Conservation (phyloP, 2,329 filamentous ascomycete genomes). For the Leptographium procerum region DNA sequence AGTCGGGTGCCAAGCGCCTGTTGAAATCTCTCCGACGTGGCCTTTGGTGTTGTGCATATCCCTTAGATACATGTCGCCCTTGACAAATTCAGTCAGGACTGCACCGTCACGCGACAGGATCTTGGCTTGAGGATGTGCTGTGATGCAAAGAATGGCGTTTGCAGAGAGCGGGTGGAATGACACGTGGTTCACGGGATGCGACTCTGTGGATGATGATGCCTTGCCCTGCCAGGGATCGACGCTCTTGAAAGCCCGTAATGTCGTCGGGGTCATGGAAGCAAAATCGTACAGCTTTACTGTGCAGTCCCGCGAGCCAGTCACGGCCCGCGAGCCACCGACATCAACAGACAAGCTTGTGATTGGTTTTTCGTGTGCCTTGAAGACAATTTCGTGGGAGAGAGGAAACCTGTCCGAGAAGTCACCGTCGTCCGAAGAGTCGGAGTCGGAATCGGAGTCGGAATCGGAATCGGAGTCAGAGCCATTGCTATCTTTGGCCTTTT, state of each 20-base stretch:
- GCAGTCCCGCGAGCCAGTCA: conserved; percentile 87
- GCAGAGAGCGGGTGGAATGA: conserved; percentile 78
- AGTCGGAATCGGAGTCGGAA: conserved; percentile 23
- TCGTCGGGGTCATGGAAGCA: conserved; percentile 88
- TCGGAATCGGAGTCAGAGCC: conserved; percentile 21
- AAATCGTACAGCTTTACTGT: conserved; percentile 91
- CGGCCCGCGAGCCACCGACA: conserved; percentile 69
- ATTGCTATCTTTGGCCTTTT: conserved; percentile 13
- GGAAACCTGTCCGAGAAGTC: conserved; percentile 82
- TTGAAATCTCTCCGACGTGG: conserved; percentile 83
- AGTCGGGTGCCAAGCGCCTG: conserved; percentile 81
- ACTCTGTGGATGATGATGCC: conserved; percentile 58
- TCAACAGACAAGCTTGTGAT: conserved; percentile 79
- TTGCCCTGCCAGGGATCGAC: conserved; percentile 79
- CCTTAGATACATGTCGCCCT: conserved; percentile 95
- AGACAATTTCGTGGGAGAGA: conserved; percentile 80
- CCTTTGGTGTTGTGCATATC: conserved; percentile 98
- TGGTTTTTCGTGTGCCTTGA: conserved; percentile 85
- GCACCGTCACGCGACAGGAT: conserved; percentile 85
- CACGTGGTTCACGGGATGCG: conserved; percentile 77
- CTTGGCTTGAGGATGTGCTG: conserved; percentile 81
- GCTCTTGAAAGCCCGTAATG: conserved; percentile 84
- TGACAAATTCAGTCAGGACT: conserved; percentile 75
- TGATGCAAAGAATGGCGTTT: conserved; percentile 71
- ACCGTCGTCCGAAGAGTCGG: conserved; percentile 34